Conservation (phyloP, 345 rosid genomes). For the Citrus glauca region DNA sequence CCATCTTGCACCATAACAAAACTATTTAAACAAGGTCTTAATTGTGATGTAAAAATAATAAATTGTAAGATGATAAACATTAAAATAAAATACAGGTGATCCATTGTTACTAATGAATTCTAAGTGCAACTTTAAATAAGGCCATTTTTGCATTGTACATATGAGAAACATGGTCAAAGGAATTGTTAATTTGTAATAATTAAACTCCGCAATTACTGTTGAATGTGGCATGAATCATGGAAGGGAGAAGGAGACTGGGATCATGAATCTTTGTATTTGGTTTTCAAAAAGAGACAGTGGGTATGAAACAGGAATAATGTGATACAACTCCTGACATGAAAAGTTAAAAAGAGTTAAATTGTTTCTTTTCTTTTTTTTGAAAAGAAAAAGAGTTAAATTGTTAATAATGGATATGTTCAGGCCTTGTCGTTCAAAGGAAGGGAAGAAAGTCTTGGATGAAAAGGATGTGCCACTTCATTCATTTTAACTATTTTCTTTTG, state of each 20-base stretch:
- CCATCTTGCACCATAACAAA: not conserved
- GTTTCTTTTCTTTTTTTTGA: not conserved
- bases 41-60: no score
- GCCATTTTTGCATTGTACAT: no score
- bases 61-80: no score
- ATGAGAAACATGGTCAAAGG: not conserved
- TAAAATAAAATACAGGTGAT: no score
- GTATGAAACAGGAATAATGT: not conserved
- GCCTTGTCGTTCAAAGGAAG: no score
- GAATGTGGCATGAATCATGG: not conserved
- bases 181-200: not conserved
- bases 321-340: not conserved
- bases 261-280: not conserved
- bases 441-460: no score
- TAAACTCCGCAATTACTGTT: not conserved
- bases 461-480: no score
- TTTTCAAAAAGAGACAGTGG: not conserved
- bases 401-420: not conserved
- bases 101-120: not conserved
- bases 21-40: no score
- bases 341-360: not conserved
- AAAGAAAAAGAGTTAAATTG: not conserved
- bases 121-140: not conserved
- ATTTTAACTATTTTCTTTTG: no score
- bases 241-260: not conserved